Percentiles rank a stretch among this genome's conserved stretches.
Conservation (phyloP, 164 flowering plant species). For the Dillenia suffruticosa region DNA sequence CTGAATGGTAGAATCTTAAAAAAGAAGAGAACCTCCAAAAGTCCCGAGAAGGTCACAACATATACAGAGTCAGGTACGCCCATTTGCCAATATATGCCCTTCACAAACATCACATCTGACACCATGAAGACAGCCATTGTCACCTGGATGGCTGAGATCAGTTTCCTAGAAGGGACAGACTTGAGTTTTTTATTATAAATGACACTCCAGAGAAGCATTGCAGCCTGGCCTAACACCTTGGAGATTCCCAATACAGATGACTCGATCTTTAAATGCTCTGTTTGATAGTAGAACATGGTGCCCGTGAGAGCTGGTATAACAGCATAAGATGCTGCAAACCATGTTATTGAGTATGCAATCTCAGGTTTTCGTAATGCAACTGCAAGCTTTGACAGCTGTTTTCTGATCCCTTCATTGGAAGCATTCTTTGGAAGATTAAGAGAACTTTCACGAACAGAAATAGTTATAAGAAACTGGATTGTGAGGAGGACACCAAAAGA, state of each 20-base stretch:
- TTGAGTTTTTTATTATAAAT: slow-evolving; percentile 52
- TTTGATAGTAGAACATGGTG: slow-evolving; percentile 94
- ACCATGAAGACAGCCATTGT: slow-evolving; percentile 65
- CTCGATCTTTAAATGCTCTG: slow-evolving; percentile 56
- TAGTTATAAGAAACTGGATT: slow-evolving; percentile 58
- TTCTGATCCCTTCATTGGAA: slow-evolving; percentile 37
- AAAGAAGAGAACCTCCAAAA: slow-evolving; percentile 63
- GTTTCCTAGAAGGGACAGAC: slow-evolving; percentile 54
- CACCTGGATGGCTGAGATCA: slow-evolving; percentile 58
- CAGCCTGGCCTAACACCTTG: slow-evolving; percentile 83
- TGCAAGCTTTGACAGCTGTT: slow-evolving; percentile 53
- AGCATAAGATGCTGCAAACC: slow-evolving; percentile 85
- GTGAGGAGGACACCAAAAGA: slow-evolving; percentile 45
- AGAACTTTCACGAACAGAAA: slow-evolving; percentile 48
- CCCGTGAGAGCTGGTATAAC: slow-evolving; percentile 72
- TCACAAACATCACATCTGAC: slow-evolving; percentile 72
- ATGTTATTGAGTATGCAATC: slow-evolving; percentile 58
- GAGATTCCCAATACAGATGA: slow-evolving; percentile 74
- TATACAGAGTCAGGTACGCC: slow-evolving; percentile 72
- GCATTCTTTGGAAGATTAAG: slow-evolving; percentile 63
- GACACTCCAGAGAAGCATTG: slow-evolving; percentile 76
- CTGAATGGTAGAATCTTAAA: slow-evolving; percentile 85
- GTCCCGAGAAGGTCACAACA: slow-evolving; percentile 67
- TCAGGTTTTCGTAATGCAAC: slow-evolving; percentile 55
- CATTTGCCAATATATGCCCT: slow-evolving; percentile 40